Percentiles rank a stretch among this genome's conserved stretches.
phyloP scores from a whole-genome alignment of 495 filamentous ascomycete genomes.

The Aspergillus heteromorphus region DNA sequence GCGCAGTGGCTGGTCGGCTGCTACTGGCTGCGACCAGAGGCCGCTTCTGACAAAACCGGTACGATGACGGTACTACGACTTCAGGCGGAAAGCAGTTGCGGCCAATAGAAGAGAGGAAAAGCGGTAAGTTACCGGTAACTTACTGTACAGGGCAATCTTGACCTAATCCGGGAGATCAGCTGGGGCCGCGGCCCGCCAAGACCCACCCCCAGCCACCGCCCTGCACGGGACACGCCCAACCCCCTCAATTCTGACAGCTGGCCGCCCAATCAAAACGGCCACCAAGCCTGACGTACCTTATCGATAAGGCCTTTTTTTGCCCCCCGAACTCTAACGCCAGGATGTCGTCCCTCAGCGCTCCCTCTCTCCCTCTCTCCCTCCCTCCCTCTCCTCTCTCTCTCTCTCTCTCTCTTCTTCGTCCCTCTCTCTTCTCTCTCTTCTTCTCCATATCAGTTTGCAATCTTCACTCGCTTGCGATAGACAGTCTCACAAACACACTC shows the following conservation, averaged over 20 bases:
- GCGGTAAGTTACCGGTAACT: background rate
- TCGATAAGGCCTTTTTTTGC: conserved; percentile 2
- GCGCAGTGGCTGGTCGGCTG: no score
- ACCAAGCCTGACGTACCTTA: background rate
- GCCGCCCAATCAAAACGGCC: background rate
- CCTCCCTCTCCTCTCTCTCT: conserved; percentile 13
- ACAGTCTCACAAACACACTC: no score
- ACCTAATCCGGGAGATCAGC: background rate
- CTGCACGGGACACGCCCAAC: background rate
- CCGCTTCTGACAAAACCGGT: no score
- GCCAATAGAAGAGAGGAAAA: background rate
- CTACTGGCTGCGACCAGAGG: no score
- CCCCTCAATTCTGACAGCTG: background rate
- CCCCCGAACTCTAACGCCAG: background rate
- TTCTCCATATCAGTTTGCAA: background rate
- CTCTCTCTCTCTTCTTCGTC: conserved; percentile 1
- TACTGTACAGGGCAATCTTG: background rate
- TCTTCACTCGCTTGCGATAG: no score
- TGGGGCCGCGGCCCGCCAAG: background rate
- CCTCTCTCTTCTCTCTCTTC: background rate
- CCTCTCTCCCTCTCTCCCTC: conserved; percentile 13
- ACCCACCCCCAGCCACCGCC: background rate
- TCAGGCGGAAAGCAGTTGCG: background rate
- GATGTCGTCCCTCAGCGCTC: background rate
- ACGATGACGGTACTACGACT: no score